Percentiles rank a stretch among this genome's conserved stretches.
Evolutionary conservation across 345 rosid genomes (phyloP).

Genomic region (Acer campestre): DNA sequence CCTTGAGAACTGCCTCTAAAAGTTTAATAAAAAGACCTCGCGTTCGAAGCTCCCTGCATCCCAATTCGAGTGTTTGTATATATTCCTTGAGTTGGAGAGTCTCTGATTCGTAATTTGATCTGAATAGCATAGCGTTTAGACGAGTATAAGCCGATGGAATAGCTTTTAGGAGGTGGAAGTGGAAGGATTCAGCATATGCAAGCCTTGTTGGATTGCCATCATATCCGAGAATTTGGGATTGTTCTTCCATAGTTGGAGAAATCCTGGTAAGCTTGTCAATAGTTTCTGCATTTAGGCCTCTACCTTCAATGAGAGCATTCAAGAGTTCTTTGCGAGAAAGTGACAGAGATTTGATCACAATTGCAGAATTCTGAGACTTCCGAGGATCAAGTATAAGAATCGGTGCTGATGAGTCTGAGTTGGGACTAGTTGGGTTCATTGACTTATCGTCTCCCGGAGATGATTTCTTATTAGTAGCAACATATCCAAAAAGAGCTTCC

Average conservation of each 20-base stretch:
- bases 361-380: conserved; percentile 80
- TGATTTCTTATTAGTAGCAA: conserved; percentile 55
- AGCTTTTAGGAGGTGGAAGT: conserved; percentile 66
- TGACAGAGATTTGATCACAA: conserved; percentile 70
- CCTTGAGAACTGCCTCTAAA: conserved; percentile 87
- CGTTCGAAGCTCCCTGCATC: conserved; percentile 71
- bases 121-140: conserved; percentile 65
- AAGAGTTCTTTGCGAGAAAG: conserved; percentile 60
- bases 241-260: conserved; percentile 71
- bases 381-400: conserved; percentile 67
- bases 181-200: conserved; percentile 75
- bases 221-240: conserved; percentile 54
- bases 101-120: conserved; percentile 62
- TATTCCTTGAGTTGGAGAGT: conserved; percentile 44
- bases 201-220: conserved; percentile 57
- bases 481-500: conserved; percentile 91
- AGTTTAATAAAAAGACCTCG: conserved; percentile 82
- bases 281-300: conserved; percentile 53
- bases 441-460: conserved; percentile 22
- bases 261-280: conserved; percentile 77
- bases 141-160: conserved; percentile 72
- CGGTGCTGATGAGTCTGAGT: conserved; percentile 34
- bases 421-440: conserved; percentile 24
- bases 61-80: conserved; percentile 55
- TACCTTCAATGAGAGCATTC: conserved; percentile 53